These are phyloP conservation scores for Gaeumannomyces tritici DNA, from an alignment of 2,329 filamentous ascomycete species.

Conservation along the genomic window DNA sequence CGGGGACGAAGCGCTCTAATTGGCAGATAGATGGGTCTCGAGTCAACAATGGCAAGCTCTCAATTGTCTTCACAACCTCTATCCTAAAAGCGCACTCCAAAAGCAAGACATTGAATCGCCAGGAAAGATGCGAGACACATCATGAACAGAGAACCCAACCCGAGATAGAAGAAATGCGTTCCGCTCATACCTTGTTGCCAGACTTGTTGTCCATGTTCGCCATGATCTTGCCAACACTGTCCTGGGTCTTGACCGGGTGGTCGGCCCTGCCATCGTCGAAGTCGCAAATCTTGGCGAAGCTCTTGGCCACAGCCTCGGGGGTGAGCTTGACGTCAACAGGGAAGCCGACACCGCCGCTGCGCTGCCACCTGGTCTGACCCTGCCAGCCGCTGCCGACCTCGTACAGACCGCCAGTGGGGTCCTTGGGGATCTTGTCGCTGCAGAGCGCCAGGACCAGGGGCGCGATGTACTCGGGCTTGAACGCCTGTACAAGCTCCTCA, in stretches of 20 bases:
- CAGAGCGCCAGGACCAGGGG: conserved; percentile 78
- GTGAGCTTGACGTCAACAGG: conserved; percentile 74
- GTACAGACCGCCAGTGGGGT: conserved; percentile 78
- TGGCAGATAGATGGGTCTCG: not conserved
- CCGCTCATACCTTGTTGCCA: conserved; percentile 49
- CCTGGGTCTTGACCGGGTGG: conserved; percentile 69
- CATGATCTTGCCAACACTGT: conserved; percentile 66
- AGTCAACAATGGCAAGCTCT: conserved; percentile 11
- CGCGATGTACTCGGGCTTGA: conserved; percentile 98
- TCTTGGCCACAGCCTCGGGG: conserved; percentile 70
- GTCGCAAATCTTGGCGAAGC: conserved; percentile 71
- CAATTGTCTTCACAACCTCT: conserved; percentile 5
- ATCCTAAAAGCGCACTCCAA: not conserved
- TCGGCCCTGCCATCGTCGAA: conserved; percentile 86
- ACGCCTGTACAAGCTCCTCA: conserved; percentile 94
- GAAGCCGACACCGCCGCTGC: conserved; percentile 82
- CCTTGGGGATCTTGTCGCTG: conserved; percentile 78
- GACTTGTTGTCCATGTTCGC: conserved; percentile 77
- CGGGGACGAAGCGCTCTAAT: conserved; percentile 16
- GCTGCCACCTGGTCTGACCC: conserved; percentile 89
- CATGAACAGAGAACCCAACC: conserved; percentile 12
- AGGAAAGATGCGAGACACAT: conserved; percentile 8
- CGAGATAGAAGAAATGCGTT: conserved; percentile 13
- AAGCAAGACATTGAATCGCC: not conserved
- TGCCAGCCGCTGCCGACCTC: conserved; percentile 95